Base-by-base conservation (phyloP, 805 yeast genomes). In the Schizosaccharomyces lindneri region DNA sequence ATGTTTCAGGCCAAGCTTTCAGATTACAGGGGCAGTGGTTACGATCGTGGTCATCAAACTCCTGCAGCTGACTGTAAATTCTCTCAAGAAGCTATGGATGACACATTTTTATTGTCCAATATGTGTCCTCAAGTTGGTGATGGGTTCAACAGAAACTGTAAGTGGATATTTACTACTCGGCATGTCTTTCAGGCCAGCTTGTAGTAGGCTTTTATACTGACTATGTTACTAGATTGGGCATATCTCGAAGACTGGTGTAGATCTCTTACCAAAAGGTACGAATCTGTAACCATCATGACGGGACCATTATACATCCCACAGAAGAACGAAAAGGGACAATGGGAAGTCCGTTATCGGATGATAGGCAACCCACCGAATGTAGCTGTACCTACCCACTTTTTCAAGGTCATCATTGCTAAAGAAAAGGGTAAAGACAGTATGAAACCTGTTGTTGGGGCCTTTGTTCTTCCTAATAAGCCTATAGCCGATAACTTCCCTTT, bases 61-160 rank as follows among this genome's bases (percentile, higher is more conserved):
- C 97, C 98, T 2, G 98, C 98, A 4, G 97, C 97, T 0, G 85
- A 93, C 71, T 97, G 97, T 31, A 88, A 87, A 70, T 93, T 81
- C 73, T 81, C 81, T 41, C 98, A 93, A 72, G 66, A 70, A 21
- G 97, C 97, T 21, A 90, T 93, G 97, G 84, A 93, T 72, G 95
- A 90, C 70, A 93, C 98, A 0, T 93, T 93, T 68, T 80, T 75
- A 65, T 74, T 93, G 67, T 83, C 95, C 5, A 93, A 93, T 72
- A 90, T 93, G 78, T 80, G 94, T 6, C 98, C 98, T 0, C 98
- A 93, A 71, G 95, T 93, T 3, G 98, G 98, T 3, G 95, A 84
- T 4, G 98, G 98, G 0, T 93, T 93, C 75, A 93, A 93, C 73
- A 78, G 98, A 67, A 97, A 93, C 70, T 85, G 66, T 65, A 57